Evolutionary conservation across 2,329 filamentous ascomycete species (phyloP), one percentile per base, ranked within the genome.

Genomic region (Paraphaeosphaeria sporulosa): DNA sequence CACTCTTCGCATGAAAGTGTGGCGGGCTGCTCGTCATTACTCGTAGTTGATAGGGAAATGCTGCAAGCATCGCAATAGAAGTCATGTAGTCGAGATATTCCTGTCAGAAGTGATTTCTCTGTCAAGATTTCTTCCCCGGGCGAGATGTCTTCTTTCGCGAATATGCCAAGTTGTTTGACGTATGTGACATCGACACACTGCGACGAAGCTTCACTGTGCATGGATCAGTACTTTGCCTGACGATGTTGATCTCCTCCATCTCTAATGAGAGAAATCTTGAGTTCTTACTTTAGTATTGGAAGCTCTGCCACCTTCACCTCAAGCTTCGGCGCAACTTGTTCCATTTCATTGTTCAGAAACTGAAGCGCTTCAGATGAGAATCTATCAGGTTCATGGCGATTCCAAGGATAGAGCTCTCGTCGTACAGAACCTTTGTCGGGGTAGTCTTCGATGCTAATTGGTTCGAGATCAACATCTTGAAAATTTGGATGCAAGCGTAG

Each of bases 1-100:
- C 86, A 89, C 34, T 84, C 81, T 40, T 82, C 78, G 67, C 86
- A 89, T 2, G 79, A 74, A 7, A 83, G 78, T 5, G 81, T 74
- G 17, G 55, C 51, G 4, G 52, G 53, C 5, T 56, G 57, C 15
- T 49, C 53, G n/a, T 62, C 58, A 15, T 55, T 53, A 9, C 36
- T 59, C 4, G 66, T 59, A 15, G 68, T 71, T 0, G 91, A 91
- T 6, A 96, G 84, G 25, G 87, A 86, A 8, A 86, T 84, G 69
- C 93, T 93, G 76, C 94, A 98, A 15, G 93, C 93, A 77, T 98
- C 94, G 77, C 94, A 98, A 32, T 94, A 85, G 4, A 90, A 85
- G 63, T 96, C 93, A 73, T 96, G 93, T 13, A 95, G 85, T 32
- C 93, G 89, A 74, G 95, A 95, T 68, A 94, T 95, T 48, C 92